These are phyloP conservation scores for Rhododendron molle DNA, from an alignment of 148 eudicot genomes.

Conservation along the genomic window DNA sequence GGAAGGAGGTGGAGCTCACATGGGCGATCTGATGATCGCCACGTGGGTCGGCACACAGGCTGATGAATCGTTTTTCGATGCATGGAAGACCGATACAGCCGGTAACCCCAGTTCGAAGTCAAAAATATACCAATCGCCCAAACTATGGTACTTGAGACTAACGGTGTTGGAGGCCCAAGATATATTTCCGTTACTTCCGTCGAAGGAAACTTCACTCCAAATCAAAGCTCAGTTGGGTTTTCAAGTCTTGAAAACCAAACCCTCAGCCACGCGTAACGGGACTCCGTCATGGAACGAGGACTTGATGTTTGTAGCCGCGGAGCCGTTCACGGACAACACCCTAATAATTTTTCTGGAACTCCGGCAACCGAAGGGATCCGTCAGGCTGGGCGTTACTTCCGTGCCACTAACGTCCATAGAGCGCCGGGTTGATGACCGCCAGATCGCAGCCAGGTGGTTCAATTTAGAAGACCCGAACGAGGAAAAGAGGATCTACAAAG, in stretches of 20 bases:
- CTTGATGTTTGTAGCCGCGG: constrained; percentile 68
- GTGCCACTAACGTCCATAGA: constrained; percentile 62
- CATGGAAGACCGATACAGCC: constrained; percentile 82
- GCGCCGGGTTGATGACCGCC: constrained; percentile 83
- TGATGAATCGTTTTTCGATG: constrained; percentile 85
- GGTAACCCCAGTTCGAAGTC: constrained; percentile 53
- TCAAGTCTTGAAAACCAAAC: constrained; percentile 61
- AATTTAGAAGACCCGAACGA: constrained; percentile 55
- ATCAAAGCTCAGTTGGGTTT: constrained; percentile 71
- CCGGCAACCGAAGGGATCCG: constrained; percentile 43
- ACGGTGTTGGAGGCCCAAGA: constrained; percentile 76
- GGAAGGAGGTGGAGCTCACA: constrained; percentile 73
- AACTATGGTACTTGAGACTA: constrained; percentile 75
- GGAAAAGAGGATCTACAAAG: constrained; percentile 43
- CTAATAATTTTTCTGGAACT: constrained; percentile 48
- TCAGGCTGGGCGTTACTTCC: constrained; percentile 42
- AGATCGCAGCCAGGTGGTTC: constrained; percentile 65
- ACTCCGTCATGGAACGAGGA: constrained; percentile 80
- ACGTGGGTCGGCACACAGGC: constrained; percentile 97
- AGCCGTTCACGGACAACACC: constrained; percentile 62
- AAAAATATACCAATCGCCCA: constrained; percentile 82
- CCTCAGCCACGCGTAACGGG: constrained; percentile 38
- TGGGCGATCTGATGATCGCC: constrained; percentile 81
- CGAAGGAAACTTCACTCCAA: constrained; percentile 44
- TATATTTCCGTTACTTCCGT: constrained; percentile 27